Evolutionary conservation across 129 eudicot species (phyloP), one percentile per base, ranked within the genome.

Genomic region (Deinandra increscens): DNA sequence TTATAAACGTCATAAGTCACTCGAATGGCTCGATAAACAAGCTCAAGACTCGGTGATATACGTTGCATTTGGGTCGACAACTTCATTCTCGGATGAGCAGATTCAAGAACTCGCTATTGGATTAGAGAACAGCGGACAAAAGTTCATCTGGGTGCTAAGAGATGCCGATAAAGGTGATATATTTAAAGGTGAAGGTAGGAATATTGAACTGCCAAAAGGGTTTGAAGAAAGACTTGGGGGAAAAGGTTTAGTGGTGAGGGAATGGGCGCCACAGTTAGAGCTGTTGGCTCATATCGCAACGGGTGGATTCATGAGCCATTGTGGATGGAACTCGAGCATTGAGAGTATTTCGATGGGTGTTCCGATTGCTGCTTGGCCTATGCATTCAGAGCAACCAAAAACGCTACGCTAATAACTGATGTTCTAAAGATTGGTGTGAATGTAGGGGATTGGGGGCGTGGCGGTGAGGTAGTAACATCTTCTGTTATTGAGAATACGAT

Each of bases 21-120:
- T 86, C n/a, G 19, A 66, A n/a, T 82, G 85, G 91, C 88, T 86
- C 0, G 91, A 86, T 48, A 74, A 77, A 38, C 88, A 77, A 39
- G 80, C 11, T n/a, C 36, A 64, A 14, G 78, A 80, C 43, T 82
- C 85, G 0, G 85, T 86, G 8, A 55, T 86, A 20, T 80, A 70
- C 34, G 81, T 80, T 38, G 75, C 85, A 0, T 86, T 86, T 55
- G 91, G 91, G 6, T 68, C 87, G 6, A 80, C 87, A 0, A 72
- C 78, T 49, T 60, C 81, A 0, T 29, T 84, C 0, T 6, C 77
- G 15, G 59, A 81, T 5, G 75, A 70, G 7, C 74, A 81, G 22
- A 71, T 81, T 9, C 39, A 23, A 18, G 80, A 81, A 11, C 66
- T 83, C 0, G 84, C 84, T 0, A 5, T 10, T 10, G 88, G 88